Base-by-base conservation (phyloP, 306 rosid genomes). In the Carpinus viminea region DNA sequence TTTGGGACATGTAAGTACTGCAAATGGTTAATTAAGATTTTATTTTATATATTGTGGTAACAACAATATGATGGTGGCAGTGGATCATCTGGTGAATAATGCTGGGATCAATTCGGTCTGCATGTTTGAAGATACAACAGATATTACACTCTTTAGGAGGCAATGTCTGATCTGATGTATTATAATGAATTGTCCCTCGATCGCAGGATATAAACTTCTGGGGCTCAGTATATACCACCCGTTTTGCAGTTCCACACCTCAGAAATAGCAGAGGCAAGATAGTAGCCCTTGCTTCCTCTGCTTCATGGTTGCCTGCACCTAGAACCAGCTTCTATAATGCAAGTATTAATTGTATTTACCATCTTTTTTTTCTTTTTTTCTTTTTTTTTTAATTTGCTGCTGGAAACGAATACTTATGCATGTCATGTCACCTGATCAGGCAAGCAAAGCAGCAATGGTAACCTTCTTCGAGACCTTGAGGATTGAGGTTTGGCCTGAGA, bases 31-130 rank as follows among this genome's bases (percentile, higher is more conserved):
- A 31, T 4, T 12, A 13, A 16, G 5, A 38, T 38, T 50, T 17
- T 9, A 26, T 4, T 50, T 26, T 20, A 12, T 24, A 24, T 24
- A 41, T 43, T 21, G 74, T 7, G 26, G n/a, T 55, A n/a, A 12
- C 4, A 4, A 26, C n/a, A 8, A 7, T 75, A 48, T 10, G 11
- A 50, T 15, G n/a, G 5, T 41, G 24, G 88, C 91, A 88, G 96
- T 93, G 89, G 93, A 93, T 62, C 96, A 91, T 81, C 83, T 93
- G 70, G 93, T 93, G 26, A 91, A 87, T 75, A 91, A 91, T 81
- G 97, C 93, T 26, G 93, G 87, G 72, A 82, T 91, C 12, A 20
- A 38, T 61, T 7, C 59, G 15, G 55, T 81, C 16, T 59, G 74
- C 59, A 15, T 82, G 86, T 89, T 91, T 72, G 92, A 90, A 78